These are phyloP conservation scores for Microbotryum lychnidis-dioicae DNA, from an alignment of 1,284 basidiomycete genomes.

Conservation along the genomic window DNA sequence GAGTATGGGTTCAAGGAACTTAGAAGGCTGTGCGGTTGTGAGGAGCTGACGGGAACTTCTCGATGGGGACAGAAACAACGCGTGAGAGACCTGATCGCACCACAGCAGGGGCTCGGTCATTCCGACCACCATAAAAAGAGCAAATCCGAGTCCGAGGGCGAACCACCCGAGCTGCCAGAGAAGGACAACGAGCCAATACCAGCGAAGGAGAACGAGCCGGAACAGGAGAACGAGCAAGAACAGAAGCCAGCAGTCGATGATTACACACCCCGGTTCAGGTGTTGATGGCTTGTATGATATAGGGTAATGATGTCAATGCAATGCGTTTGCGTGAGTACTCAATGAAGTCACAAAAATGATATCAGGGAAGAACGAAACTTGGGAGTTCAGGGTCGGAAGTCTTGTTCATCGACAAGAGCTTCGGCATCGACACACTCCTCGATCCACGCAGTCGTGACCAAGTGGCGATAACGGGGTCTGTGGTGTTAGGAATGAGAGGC, in stretches of 20 bases:
- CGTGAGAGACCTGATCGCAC: conserved; percentile 69
- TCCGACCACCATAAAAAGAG: conserved; percentile 51
- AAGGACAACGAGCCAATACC: background rate
- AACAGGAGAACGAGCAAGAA: background rate
- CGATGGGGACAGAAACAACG: conserved; percentile 62
- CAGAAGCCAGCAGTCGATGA: conserved; percentile 4
- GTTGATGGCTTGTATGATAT: background rate
- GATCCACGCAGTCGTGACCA: conserved; percentile 29
- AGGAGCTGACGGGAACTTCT: background rate
- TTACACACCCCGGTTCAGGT: conserved; percentile 14
- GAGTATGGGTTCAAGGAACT: conserved; percentile 35
- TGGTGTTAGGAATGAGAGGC: background rate
- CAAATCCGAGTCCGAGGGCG: background rate
- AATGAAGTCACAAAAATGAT: too few species aligned
- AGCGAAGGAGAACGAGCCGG: background rate
- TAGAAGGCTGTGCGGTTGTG: too few species aligned
- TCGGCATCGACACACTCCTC: conserved; percentile 17
- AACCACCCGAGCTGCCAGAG: too few species aligned
- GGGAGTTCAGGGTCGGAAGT: conserved; percentile 13
- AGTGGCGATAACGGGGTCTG: conserved; percentile 28
- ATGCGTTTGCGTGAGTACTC: too few species aligned
- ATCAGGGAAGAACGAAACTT: too few species aligned
- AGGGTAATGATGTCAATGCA: too few species aligned
- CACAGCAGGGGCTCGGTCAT: conserved; percentile 69
- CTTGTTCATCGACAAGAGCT: conserved; percentile 14